Conservation (phyloP, 331 rosid genomes). For the Stylosanthes scabra region DNA sequence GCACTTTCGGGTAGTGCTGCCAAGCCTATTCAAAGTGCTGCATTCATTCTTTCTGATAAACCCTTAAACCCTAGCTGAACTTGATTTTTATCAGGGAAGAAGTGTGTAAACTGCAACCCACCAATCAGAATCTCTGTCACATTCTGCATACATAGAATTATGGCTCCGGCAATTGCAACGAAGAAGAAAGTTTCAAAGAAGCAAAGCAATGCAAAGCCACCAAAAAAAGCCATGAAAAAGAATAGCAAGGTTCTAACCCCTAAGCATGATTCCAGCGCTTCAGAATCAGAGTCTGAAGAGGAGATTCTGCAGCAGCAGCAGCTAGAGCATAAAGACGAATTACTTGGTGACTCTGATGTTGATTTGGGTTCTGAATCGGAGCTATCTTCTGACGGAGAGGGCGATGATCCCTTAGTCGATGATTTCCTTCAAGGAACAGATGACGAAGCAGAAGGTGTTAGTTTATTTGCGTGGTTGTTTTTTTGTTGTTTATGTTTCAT, state of each 20-base stretch:
- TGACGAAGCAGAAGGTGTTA: slow-evolving; percentile 45
- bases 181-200: slow-evolving; percentile 56
- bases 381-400: slow-evolving; percentile 54
- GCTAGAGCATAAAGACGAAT: slow-evolving; percentile 1
- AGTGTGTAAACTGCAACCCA: background rate
- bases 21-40: too few species aligned
- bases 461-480: background rate
- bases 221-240: slow-evolving; percentile 31
- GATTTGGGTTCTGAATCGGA: slow-evolving; percentile 66
- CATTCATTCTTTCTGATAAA: background rate
- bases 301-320: slow-evolving; percentile 41
- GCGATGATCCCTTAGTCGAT: slow-evolving; percentile 62
- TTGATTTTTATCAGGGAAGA: background rate
- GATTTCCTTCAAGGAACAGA: slow-evolving; percentile 81
- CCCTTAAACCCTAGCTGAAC: slow-evolving; percentile 50
- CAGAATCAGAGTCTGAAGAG: slow-evolving; percentile 61
- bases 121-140: background rate
- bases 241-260: slow-evolving; percentile 45
- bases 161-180: slow-evolving; percentile 53
- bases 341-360: slow-evolving; percentile 2
- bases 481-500: background rate
- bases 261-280: slow-evolving; percentile 48
- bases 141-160: slow-evolving; percentile 21
- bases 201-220: slow-evolving; percentile 28
- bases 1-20: too few species aligned